Evolutionary conservation across 1,284 basidiomycete genomes (phyloP), one percentile per base, ranked within the genome.

Genomic region (Austroboletus olivaceoglutinosus): DNA sequence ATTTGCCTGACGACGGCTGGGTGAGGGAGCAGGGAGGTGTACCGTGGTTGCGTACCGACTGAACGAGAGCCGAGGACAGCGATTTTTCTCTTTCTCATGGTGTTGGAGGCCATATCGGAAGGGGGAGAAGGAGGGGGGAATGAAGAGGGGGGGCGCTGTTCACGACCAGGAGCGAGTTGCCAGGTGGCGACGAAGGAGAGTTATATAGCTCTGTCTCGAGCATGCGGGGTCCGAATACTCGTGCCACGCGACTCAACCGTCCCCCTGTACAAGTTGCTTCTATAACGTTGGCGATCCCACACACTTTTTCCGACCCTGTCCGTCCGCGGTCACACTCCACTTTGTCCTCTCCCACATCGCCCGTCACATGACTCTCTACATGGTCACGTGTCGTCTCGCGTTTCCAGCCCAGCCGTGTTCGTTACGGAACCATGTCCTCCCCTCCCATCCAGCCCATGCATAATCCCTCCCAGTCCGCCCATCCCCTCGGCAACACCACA

Each of bases 401-500:
- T n/a, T 42, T 25, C 11, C 27, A 11, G 29, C 4, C 13, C 29
- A 12, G 5, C 8, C 29, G 27, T 29, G 27, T 30, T 27, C 29
- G 29, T 30, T 30, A 13, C 29, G 29, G 29, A 30, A 58, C 80
- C 42, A 73, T 75, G 16, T 75, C 82, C 30, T 76, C 79, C 18
- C 81, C 85, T 87, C 87, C 37, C 85, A 81, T 93, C 53, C 84
- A 89, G 60, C 89, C 92, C 10, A 76, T 94, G 60, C 91, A 93
- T 70, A 87, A 92, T 65, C 91, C 91, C 16, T 76, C 78, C 0
- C 85, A 88, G 59, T 85, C 87, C 37, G 91, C 92, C 2, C 81
- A 85, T 58, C 90, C 89, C 7, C 75, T 93, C 6, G 89, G 89
- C 22, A 86, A 83, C 53, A 75, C 67, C 18, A 69, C 78, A 16